Percentiles rank a stretch among this genome's conserved stretches.
These are phyloP conservation scores for Amoebophrya sp. DNA, from an alignment of 169 alveolate species.

Conservation along the genomic window DNA sequence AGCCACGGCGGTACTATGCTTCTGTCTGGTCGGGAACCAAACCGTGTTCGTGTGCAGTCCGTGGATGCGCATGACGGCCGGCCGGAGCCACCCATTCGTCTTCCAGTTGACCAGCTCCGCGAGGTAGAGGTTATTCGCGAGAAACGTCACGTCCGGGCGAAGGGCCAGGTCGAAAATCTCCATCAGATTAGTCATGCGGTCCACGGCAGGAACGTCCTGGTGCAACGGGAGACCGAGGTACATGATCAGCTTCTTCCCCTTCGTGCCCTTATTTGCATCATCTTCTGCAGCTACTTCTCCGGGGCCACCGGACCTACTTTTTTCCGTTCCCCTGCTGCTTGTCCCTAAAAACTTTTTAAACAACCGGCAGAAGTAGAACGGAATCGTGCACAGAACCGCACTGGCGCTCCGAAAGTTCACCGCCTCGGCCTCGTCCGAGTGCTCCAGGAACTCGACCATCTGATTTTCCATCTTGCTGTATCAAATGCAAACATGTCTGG, in stretches of 20 bases:
- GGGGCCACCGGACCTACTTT: too few relatives aligned
- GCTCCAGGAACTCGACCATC: background rate
- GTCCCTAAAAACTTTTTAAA: background rate
- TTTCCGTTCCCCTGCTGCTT: background rate
- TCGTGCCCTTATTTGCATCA: background rate
- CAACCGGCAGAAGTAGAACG: background rate
- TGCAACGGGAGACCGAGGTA: background rate
- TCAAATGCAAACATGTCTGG: too few relatives aligned
- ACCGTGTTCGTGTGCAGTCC: background rate
- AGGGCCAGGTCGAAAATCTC: background rate
- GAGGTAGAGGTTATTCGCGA: background rate
- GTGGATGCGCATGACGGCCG: conserved; percentile 10
- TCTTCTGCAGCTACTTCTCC: too few relatives aligned
- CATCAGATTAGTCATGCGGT: background rate
- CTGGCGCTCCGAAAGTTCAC: background rate
- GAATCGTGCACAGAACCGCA: background rate
- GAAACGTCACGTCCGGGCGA: background rate
- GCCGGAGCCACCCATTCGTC: background rate
- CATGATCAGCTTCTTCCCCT: background rate
- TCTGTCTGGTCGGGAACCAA: background rate
- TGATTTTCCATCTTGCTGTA: too few relatives aligned
- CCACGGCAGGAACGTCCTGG: background rate
- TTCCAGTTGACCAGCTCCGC: conserved; percentile 7
- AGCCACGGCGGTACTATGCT: background rate
- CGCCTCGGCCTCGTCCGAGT: background rate